Conservation (phyloP, 768 basidiomycete species). For the Mycena pura region DNA sequence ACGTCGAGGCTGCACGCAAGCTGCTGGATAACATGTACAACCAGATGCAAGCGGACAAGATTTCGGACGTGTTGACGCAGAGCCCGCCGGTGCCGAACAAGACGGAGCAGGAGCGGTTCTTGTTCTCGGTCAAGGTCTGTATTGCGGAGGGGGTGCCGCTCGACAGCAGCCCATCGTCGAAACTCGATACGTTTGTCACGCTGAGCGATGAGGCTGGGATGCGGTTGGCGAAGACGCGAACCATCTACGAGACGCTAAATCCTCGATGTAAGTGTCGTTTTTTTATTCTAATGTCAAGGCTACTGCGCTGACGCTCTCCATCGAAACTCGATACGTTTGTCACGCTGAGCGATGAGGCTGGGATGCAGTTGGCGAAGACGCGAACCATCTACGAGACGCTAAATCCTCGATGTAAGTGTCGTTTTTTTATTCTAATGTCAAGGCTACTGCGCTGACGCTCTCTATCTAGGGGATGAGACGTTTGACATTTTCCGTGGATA, state of each 20-base stretch:
- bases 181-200: conserved; percentile 90
- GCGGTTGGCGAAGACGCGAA: conserved; percentile 92
- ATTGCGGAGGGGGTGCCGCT: conserved; percentile 85
- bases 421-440: conserved; percentile 21
- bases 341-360: conserved; percentile 91
- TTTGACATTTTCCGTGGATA: conserved; percentile 94
- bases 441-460: no score
- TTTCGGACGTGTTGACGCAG: conserved; percentile 66
- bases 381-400: conserved; percentile 91
- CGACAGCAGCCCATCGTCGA: conserved; percentile 79
- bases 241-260: conserved; percentile 87
- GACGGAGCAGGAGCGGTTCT: conserved; percentile 67
- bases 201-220: conserved; percentile 92
- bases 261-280: conserved; percentile 78
- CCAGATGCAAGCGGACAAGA: conserved; percentile 88
- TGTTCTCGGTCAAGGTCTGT: conserved; percentile 94
- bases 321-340: conserved; percentile 88
- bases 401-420: conserved; percentile 83
- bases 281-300: conserved; percentile 22
- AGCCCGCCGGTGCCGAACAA: conserved; percentile 80
- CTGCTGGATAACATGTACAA: conserved; percentile 94
- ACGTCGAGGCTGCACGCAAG: conserved; percentile 89
- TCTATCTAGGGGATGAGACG: conserved; percentile 96
- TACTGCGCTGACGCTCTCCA: no score
- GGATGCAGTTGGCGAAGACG: conserved; percentile 90